Percentiles rank a stretch among this genome's conserved stretches.
These are phyloP conservation scores for Saccharomycopsis fibuligera DNA, from an alignment of 805 yeast species.

Conservation along the genomic window DNA sequence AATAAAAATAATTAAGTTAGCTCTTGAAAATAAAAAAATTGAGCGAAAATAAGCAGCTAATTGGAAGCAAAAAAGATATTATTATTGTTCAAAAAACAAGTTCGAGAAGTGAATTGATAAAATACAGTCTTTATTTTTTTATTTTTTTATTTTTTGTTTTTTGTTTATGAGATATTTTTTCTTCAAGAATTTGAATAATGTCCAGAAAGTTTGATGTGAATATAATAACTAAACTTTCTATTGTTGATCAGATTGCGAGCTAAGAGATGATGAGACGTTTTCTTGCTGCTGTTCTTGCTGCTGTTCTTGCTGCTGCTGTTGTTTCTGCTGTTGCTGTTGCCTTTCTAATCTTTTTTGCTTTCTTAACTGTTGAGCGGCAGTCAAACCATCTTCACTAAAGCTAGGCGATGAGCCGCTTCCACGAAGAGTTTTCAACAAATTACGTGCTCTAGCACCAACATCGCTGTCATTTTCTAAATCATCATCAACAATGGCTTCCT, in stretches of 20 bases:
- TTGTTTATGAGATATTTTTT: too few species aligned
- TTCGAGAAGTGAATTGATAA: too few species aligned
- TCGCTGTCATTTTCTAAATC: conserved; percentile 19
- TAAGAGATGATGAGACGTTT: neutral
- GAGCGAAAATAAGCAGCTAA: too few species aligned
- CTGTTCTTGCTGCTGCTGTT: neutral
- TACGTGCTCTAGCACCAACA: conserved; percentile 56
- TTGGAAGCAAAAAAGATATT: too few species aligned
- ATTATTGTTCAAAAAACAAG: too few species aligned
- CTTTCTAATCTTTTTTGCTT: conserved; percentile 33
- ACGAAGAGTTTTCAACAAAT: conserved; percentile 55
- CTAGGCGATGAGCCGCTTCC: conserved; percentile 28
- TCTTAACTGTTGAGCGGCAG: conserved; percentile 39
- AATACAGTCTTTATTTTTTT: too few species aligned
- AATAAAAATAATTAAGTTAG: neutral
- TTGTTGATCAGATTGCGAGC: neutral
- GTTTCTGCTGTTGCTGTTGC: conserved; percentile 16
- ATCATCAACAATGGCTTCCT: neutral
- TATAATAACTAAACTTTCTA: too few species aligned
- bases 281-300: too few species aligned
- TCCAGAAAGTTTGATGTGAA: too few species aligned
- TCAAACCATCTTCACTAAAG: conserved; percentile 27
- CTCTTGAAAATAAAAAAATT: too few species aligned
- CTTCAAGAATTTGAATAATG: too few species aligned
- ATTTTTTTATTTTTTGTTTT: too few species aligned